These are phyloP conservation scores for Cladosporium oxysporum DNA, from an alignment of 2,329 filamentous ascomycete genomes.

Conservation along the genomic window DNA sequence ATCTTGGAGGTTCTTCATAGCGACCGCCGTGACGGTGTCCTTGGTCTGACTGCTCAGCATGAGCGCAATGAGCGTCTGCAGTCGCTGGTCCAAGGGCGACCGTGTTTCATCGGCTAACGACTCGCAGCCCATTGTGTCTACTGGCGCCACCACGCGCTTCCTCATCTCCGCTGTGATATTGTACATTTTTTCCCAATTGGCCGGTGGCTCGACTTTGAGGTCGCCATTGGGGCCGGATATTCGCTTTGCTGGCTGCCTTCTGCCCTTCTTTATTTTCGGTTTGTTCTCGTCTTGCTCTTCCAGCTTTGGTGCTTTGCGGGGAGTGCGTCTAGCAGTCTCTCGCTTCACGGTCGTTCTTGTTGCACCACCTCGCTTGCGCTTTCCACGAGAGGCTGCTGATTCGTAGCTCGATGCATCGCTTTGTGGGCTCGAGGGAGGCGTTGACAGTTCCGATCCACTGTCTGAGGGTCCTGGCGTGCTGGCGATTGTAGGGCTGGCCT, in stretches of 20 bases:
- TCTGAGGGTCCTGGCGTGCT: slow-evolving; percentile 10
- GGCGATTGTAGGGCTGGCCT: slow-evolving; percentile 13
- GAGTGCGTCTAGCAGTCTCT: slow-evolving; percentile 26
- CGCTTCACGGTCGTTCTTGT: not conserved
- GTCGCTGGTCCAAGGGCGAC: slow-evolving; percentile 63
- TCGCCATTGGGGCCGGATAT: slow-evolving; percentile 37
- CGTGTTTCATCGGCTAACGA: slow-evolving; percentile 61
- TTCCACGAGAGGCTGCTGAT: slow-evolving; percentile 22
- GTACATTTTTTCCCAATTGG: slow-evolving; percentile 85
- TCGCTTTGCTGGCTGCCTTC: slow-evolving; percentile 37
- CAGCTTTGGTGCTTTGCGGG: slow-evolving; percentile 33
- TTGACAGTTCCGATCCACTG: slow-evolving; percentile 23
- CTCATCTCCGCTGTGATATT: slow-evolving; percentile 74
- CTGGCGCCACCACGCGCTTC: slow-evolving; percentile 71
- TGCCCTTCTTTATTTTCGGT: slow-evolving; percentile 24
- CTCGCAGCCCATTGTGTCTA: slow-evolving; percentile 98
- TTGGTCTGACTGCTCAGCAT: slow-evolving; percentile 95
- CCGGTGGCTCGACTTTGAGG: slow-evolving; percentile 55
- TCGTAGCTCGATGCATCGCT: slow-evolving; percentile 14
- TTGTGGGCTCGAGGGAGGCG: slow-evolving; percentile 23
- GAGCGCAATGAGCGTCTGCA: slow-evolving; percentile 82
- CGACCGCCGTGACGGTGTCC: slow-evolving; percentile 83
- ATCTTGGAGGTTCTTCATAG: slow-evolving; percentile 76
- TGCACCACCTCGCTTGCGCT: slow-evolving; percentile 30
- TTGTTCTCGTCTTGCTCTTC: slow-evolving; percentile 21